Percentiles rank a stretch among this genome's conserved stretches.
These are phyloP conservation scores for Xylaria bambusicola DNA, from an alignment of 495 filamentous ascomycete genomes.

Conservation along the genomic window DNA sequence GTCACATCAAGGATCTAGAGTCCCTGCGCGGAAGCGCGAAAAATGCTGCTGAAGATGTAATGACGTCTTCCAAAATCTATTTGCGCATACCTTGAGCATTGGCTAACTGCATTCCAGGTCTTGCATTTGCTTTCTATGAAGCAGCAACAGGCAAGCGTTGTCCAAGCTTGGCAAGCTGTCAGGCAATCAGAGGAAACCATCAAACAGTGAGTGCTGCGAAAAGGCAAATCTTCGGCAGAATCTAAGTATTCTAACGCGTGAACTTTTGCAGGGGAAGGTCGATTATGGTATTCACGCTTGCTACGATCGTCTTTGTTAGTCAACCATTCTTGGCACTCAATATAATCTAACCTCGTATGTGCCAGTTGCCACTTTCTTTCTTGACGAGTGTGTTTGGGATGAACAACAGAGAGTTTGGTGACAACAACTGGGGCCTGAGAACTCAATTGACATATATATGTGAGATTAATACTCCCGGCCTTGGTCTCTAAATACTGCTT, in stretches of 20 bases:
- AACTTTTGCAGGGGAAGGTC: constrained; percentile 41
- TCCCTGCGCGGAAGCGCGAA: constrained; percentile 28
- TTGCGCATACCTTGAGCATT: not conserved
- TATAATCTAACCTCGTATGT: not conserved
- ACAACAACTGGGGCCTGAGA: constrained; percentile 25
- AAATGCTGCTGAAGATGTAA: constrained; percentile 32
- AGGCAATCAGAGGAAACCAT: constrained; percentile 60
- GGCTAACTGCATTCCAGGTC: constrained; percentile 26
- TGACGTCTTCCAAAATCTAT: not conserved
- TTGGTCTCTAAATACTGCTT: too few species aligned
- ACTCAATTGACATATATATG: constrained; percentile 40
- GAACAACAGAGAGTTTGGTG: constrained; percentile 39
- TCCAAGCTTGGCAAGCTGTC: constrained; percentile 58
- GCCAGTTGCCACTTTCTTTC: constrained; percentile 44
- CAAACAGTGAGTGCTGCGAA: constrained; percentile 49
- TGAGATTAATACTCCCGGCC: constrained; percentile 14
- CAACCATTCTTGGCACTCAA: too few species aligned
- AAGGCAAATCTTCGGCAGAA: too few species aligned
- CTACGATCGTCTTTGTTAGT: constrained; percentile 59
- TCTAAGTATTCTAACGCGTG: too few species aligned
- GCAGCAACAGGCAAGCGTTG: constrained; percentile 64
- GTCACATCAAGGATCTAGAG: constrained; percentile 33
- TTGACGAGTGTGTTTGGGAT: constrained; percentile 46
- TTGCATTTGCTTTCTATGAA: constrained; percentile 58
- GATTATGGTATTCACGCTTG: constrained; percentile 66